Evolutionary conservation across 2,329 filamentous ascomycete species (phyloP).

Genomic region (Talaromyces sp.): DNA sequence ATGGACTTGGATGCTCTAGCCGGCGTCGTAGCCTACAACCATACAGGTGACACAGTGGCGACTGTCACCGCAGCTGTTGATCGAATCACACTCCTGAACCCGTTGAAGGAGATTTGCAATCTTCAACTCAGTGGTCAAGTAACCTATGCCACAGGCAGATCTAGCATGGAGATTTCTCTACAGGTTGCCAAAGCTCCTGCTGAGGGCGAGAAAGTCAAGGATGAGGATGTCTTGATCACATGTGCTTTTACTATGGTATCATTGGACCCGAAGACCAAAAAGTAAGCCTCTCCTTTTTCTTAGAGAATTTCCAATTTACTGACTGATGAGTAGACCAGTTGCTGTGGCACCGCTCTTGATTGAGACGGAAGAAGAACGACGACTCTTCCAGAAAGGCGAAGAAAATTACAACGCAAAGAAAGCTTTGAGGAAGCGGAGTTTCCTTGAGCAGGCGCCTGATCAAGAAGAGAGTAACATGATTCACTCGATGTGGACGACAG

Average conservation of each 20-base stretch:
- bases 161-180: conserved; percentile 70
- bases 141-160: conserved; percentile 69
- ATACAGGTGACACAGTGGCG: conserved; percentile 62
- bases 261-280: conserved; percentile 64
- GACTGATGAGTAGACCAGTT: conserved; percentile 48
- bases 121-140: conserved; percentile 67
- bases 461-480: conserved; percentile 69
- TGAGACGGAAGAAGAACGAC: conserved; percentile 63
- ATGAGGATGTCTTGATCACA: conserved; percentile 64
- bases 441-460: conserved; percentile 66
- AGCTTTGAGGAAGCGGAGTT: conserved; percentile 55
- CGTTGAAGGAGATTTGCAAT: conserved; percentile 73
- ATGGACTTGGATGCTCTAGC: conserved; percentile 79
- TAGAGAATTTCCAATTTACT: not conserved
- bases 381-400: conserved; percentile 60
- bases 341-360: conserved; percentile 59
- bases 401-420: conserved; percentile 66
- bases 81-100: conserved; percentile 64
- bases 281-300: conserved; percentile 31
- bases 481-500: conserved; percentile 68
- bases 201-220: conserved; percentile 52
- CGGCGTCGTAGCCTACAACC: conserved; percentile 71
- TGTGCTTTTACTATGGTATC: conserved; percentile 77
- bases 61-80: conserved; percentile 64
- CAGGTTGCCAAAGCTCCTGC: conserved; percentile 66